Percentiles rank a stretch among this genome's conserved stretches.
phyloP scores from a whole-genome alignment of 768 basidiomycete genomes.

The Hydnum rufescens region DNA sequence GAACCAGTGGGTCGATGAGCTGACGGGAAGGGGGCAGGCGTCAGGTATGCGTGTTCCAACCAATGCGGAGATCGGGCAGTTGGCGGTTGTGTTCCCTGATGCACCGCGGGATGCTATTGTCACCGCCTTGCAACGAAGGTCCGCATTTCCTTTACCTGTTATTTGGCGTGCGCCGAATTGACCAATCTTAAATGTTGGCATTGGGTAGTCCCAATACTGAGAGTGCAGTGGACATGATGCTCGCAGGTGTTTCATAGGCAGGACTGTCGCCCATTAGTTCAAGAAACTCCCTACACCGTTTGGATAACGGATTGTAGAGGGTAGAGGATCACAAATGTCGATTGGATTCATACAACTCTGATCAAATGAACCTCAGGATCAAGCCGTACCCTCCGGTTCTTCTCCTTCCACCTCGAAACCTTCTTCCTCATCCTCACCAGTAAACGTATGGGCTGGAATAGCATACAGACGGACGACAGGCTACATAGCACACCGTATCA shows the following conservation, averaged over 20 bases:
- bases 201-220: slow-evolving; percentile 49
- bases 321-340: slow-evolving; percentile 10
- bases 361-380: not conserved
- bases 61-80: slow-evolving; percentile 53
- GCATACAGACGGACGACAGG: slow-evolving; percentile 85
- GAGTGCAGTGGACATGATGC: slow-evolving; percentile 59
- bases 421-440: slow-evolving; percentile 56
- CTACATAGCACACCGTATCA: slow-evolving; percentile 25
- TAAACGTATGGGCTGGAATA: slow-evolving; percentile 77
- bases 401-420: slow-evolving; percentile 27
- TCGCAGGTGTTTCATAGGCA: too few relatives aligned
- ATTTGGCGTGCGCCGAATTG: not conserved
- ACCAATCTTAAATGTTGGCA: too few relatives aligned
- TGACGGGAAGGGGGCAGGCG: slow-evolving; percentile 43
- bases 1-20: slow-evolving; percentile 60
- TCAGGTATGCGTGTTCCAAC: slow-evolving; percentile 47
- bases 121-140: slow-evolving; percentile 69
- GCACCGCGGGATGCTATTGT: slow-evolving; percentile 51
- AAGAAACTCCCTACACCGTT: too few relatives aligned
- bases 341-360: not conserved
- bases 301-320: too few relatives aligned
- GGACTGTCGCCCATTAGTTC: too few relatives aligned
- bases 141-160: slow-evolving; percentile 12
- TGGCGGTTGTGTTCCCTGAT: slow-evolving; percentile 72
- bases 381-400: slow-evolving; percentile 12